phyloP scores from a whole-genome alignment of 2,329 filamentous ascomycete species.

The Graphiopsis chlorocephala region DNA sequence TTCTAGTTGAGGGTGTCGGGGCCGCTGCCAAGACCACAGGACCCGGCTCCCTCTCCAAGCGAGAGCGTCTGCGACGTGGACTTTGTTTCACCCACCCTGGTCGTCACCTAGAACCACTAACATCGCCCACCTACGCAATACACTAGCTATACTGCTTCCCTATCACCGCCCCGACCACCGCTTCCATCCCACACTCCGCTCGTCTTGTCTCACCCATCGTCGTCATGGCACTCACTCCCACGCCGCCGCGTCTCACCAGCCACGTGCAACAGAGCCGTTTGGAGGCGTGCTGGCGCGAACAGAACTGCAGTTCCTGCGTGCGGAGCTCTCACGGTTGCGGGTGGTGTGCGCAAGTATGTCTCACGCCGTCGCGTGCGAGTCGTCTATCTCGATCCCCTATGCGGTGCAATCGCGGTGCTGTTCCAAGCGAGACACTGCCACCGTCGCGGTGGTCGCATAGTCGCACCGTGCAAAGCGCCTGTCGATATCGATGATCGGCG shows the following conservation, averaged over 20 bases:
- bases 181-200: neutral
- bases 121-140: constrained; percentile 1
- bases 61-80: constrained; percentile 7
- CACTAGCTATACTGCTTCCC: neutral
- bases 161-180: neutral
- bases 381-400: neutral
- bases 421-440: neutral
- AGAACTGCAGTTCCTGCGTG: constrained; percentile 9
- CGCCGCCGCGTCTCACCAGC: neutral
- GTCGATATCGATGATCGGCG: neutral
- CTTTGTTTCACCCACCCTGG: neutral
- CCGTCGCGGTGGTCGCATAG: too few species aligned
- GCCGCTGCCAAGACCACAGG: neutral
- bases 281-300: constrained; percentile 8
- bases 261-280: constrained; percentile 12
- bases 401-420: neutral
- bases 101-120: neutral
- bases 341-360: constrained; percentile 12
- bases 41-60: constrained; percentile 7
- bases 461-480: neutral
- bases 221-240: constrained; percentile 6
- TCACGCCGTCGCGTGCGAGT: neutral
- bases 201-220: constrained; percentile 1
- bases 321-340: constrained; percentile 7
- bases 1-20: neutral